phyloP scores from a whole-genome alignment of 345 rosid species.

The Garcia nutans region DNA sequence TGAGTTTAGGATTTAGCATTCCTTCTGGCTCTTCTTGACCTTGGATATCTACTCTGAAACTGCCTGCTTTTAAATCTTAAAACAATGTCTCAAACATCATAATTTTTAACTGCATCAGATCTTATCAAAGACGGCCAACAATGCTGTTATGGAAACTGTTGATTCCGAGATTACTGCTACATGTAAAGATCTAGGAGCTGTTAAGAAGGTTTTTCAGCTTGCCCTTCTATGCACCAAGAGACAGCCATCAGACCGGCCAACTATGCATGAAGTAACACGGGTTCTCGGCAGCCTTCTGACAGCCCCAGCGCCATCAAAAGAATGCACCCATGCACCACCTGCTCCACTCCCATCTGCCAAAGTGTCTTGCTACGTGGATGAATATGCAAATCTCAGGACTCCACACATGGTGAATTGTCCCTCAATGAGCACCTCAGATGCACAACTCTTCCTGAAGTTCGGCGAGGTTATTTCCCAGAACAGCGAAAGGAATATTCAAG shows the following conservation, averaged over 20 bases:
- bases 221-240: slow-evolving; percentile 79
- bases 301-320: slow-evolving; percentile 40
- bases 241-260: slow-evolving; percentile 78
- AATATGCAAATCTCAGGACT: slow-evolving; percentile 83
- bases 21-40: neutral
- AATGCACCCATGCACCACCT: slow-evolving; percentile 30
- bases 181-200: slow-evolving; percentile 72
- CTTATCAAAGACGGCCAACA: slow-evolving; percentile 77
- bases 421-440: slow-evolving; percentile 95
- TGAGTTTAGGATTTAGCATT: neutral
- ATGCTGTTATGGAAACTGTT: slow-evolving; percentile 80
- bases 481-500: slow-evolving; percentile 24
- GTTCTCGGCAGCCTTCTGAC: slow-evolving; percentile 69
- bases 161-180: slow-evolving; percentile 75
- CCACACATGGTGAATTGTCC: slow-evolving; percentile 78
- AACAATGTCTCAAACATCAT: neutral
- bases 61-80: neutral
- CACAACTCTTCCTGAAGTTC: slow-evolving; percentile 81
- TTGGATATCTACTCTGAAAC: neutral
- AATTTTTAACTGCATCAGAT: slow-evolving; percentile 40
- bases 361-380: slow-evolving; percentile 64
- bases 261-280: slow-evolving; percentile 87
- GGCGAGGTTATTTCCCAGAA: slow-evolving; percentile 95
- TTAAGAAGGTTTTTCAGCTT: slow-evolving; percentile 88
- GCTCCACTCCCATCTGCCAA: slow-evolving; percentile 36